Evolutionary conservation across 257 asterid genomes (phyloP).

Genomic region (Jacaranda mimosifolia): DNA sequence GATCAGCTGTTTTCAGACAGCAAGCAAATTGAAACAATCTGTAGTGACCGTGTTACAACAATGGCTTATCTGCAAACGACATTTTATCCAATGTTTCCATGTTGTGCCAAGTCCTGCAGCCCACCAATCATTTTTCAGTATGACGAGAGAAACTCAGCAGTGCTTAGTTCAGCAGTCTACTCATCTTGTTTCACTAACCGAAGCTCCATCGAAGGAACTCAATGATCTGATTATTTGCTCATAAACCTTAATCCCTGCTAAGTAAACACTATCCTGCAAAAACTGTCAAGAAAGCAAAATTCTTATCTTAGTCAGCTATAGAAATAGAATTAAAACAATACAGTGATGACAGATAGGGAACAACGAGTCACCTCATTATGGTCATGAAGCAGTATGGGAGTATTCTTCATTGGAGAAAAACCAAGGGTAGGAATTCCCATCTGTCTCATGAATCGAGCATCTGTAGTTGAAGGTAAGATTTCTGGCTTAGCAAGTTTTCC

Average conservation of each 20-base stretch:
- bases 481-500: slow-evolving; percentile 93
- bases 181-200: slow-evolving; percentile 19
- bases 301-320: neutral
- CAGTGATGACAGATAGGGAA: slow-evolving; percentile 17
- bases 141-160: neutral
- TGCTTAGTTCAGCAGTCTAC: neutral
- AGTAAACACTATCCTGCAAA: slow-evolving; percentile 71
- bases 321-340: neutral
- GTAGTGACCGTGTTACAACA: neutral
- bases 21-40: slow-evolving; percentile 11
- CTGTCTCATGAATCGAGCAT: slow-evolving; percentile 81
- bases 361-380: slow-evolving; percentile 78
- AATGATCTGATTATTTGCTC: slow-evolving; percentile 76
- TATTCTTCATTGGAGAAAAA: slow-evolving; percentile 95
- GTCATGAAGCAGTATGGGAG: slow-evolving; percentile 90
- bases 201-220: slow-evolving; percentile 62
- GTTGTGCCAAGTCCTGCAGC: neutral
- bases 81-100: slow-evolving; percentile 5
- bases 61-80: neutral
- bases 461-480: slow-evolving; percentile 87
- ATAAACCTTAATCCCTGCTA: slow-evolving; percentile 84
- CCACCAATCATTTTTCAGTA: neutral
- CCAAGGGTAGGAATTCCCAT: slow-evolving; percentile 87
- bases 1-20: neutral
- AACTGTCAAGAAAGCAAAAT: slow-evolving; percentile 52